Base-by-base conservation (phyloP, 2,329 filamentous ascomycete species). In the Sporothrix pallida region DNA sequence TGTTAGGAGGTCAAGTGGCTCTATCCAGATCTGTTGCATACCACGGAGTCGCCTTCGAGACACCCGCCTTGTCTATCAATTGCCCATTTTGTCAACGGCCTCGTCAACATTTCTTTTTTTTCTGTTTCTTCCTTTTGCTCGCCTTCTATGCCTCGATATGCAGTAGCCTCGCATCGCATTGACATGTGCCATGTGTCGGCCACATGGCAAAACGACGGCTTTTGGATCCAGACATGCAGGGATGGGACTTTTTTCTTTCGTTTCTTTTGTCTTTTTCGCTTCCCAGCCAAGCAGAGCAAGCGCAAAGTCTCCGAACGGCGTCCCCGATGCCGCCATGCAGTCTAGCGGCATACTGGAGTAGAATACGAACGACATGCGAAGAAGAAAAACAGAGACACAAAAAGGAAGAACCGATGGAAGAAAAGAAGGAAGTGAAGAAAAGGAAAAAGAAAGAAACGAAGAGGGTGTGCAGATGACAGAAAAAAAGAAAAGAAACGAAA, bases 161-260 rank as follows among this genome's bases (percentile, higher is more conserved):
- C 42, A 48, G 37, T 31, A 62, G 26, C 62, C 46, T 37, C 44
- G 42, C n/a, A 46, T 26, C 44, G 12, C 63, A 31, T 50, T 67
- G 44, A 13, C 12, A 31, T 48, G 10, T 56, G 12, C 37, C 70
- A 71, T 52, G 70, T 63, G 56, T 23, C 20, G 17, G 70, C 54
- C 70, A 71, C 70, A 71, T 63, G 70, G 70, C 70, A 42, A 26
- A 17, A 17, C 10, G 31, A 42, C 20, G 48, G 67, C 23, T 17
- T 31, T 31, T 67, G 44, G 10, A n/a, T 23, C 17, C 20, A 23
- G 60, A 17, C 63, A 23, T 15, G 10, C 63, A 46, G 37, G 37
- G 31, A 5, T 50, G 20, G 3, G 6, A 3, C 20, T 9, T 42
- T 37, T 31, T 23, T 20, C 26, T 13, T n/a, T 62, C 4, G 4